These are phyloP conservation scores for Barnettozyma pratensis DNA, from an alignment of 805 yeast species.

Conservation along the genomic window DNA sequence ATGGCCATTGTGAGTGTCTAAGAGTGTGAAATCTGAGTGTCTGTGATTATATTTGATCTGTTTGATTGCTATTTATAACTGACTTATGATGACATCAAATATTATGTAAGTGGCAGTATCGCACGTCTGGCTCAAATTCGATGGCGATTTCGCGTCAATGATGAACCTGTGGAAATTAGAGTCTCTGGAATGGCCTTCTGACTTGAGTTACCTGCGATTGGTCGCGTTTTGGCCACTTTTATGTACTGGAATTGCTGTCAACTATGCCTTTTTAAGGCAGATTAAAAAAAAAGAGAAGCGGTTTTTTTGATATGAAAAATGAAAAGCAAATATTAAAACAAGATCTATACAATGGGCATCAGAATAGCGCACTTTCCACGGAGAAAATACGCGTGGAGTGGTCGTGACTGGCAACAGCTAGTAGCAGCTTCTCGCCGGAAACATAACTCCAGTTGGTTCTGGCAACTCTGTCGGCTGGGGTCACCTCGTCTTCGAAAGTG, in stretches of 20 bases:
- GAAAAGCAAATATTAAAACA: too few species aligned
- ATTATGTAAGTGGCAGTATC: not conserved
- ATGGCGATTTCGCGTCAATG: too few species aligned
- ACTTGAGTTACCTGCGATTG: too few species aligned
- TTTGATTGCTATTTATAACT: not conserved
- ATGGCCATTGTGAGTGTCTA: not conserved
- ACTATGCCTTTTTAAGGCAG: too few species aligned
- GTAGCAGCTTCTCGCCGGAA: constrained; percentile 24
- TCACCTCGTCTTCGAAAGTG: constrained; percentile 32
- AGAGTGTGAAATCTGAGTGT: not conserved
- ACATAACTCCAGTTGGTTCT: constrained; percentile 52
- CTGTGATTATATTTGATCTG: not conserved
- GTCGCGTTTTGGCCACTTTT: too few species aligned
- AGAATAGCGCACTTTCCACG: constrained; percentile 9
- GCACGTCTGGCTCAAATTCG: too few species aligned
- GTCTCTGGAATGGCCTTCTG: too few species aligned
- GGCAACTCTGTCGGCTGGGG: constrained; percentile 61
- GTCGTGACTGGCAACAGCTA: constrained; percentile 67
- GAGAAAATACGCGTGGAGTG: constrained; percentile 43
- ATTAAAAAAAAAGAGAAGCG: too few species aligned
- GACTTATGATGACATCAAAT: not conserved
- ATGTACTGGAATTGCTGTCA: too few species aligned
- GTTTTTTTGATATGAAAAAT: too few species aligned
- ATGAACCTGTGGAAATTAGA: too few species aligned
- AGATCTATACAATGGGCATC: not conserved